A percentile compares a stretch with the other conserved stretches of the same genome.
phyloP scores from a whole-genome alignment of 805 yeast genomes.

The Blastobotrys robertii region DNA sequence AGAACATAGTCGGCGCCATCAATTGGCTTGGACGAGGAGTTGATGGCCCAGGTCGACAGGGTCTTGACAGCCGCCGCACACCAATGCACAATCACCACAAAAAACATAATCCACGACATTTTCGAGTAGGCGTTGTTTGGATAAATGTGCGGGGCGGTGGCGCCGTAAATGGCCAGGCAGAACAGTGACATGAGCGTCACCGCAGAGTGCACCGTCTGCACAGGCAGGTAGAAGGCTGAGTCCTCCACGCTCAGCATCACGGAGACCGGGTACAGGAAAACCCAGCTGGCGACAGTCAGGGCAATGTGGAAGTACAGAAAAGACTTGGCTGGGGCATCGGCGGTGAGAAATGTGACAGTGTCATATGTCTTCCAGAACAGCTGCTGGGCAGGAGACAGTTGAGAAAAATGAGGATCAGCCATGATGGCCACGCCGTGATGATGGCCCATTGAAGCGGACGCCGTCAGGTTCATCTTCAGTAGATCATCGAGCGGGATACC shows the following conservation, averaged over 20 bases:
- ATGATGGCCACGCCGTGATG: conserved; percentile 71
- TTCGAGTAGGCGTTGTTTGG: conserved; percentile 66
- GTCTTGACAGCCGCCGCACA: conserved; percentile 41
- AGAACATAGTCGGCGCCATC: conserved; percentile 25
- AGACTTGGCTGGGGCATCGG: conserved; percentile 39
- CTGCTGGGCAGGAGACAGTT: conserved; percentile 59
- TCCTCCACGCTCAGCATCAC: conserved; percentile 53
- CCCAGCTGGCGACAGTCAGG: conserved; percentile 35
- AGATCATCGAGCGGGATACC: no score
- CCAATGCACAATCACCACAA: conserved; percentile 46
- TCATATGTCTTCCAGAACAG: conserved; percentile 71
- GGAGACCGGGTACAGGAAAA: conserved; percentile 56
- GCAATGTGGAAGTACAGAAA: conserved; percentile 48
- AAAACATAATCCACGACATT: conserved; percentile 52
- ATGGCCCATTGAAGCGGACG: conserved; percentile 18
- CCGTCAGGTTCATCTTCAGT: no score
- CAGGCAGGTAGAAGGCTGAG: conserved; percentile 49
- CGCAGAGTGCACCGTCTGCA: conserved; percentile 41
- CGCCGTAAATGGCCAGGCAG: conserved; percentile 46
- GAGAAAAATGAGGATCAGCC: conserved; percentile 34
- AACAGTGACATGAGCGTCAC: conserved; percentile 42
- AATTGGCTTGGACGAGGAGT: conserved; percentile 17
- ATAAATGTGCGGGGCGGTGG: conserved; percentile 55
- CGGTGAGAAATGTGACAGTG: conserved; percentile 53
- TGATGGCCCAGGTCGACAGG: conserved; percentile 36